Conservation (phyloP, 2,329 filamentous ascomycete species). For the Aspergillus calidoustus region DNA sequence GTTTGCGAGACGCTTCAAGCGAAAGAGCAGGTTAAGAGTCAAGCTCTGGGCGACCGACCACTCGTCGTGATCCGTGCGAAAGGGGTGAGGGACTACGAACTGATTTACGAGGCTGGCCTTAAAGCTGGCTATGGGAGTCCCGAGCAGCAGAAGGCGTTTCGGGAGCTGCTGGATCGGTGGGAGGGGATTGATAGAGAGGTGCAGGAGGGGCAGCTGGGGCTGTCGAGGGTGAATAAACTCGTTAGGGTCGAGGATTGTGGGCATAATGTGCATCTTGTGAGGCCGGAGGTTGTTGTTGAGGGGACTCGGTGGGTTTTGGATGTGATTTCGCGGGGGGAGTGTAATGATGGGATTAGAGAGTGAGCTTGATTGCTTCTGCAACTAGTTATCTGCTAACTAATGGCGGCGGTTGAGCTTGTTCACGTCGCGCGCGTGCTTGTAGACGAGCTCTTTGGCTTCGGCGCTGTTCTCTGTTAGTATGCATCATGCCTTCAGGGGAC, state of each 20-base stretch:
- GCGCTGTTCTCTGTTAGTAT: constrained; percentile 4
- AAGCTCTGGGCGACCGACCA: constrained; percentile 34
- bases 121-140: constrained; percentile 39
- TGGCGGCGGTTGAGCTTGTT: constrained; percentile 13
- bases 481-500: not conserved
- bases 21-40: constrained; percentile 38
- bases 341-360: not conserved
- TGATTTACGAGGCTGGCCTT: constrained; percentile 39
- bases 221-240: constrained; percentile 37
- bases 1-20: constrained; percentile 34
- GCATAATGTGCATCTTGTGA: constrained; percentile 43
- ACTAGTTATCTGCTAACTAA: not conserved
- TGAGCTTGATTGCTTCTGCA: not conserved
- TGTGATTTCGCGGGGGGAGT: not conserved
- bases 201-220: constrained; percentile 37
- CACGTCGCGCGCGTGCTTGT: constrained; percentile 17
- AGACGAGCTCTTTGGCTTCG: constrained; percentile 20
- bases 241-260: constrained; percentile 42
- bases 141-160: constrained; percentile 35
- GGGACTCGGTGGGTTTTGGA: constrained; percentile 43
- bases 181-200: constrained; percentile 31
- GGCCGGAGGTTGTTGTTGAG: constrained; percentile 42
- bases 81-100: constrained; percentile 36
- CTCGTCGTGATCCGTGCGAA: constrained; percentile 44
- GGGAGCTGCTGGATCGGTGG: constrained; percentile 37